Evolutionary conservation across 2,329 filamentous ascomycete species (phyloP), one percentile per base, ranked within the genome.

Genomic region (Trichoderma gracile): DNA sequence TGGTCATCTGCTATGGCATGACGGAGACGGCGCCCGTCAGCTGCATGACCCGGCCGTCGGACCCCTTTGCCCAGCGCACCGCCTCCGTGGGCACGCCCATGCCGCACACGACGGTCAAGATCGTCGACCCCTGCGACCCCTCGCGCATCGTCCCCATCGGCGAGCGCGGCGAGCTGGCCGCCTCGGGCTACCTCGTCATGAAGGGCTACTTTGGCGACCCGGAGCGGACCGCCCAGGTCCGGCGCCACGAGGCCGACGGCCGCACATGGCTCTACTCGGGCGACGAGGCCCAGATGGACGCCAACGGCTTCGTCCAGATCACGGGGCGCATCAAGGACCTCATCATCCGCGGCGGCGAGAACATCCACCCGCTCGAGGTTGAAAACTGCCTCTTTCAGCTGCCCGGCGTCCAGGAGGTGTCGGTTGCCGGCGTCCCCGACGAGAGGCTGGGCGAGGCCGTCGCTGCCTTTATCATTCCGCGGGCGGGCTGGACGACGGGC

Each of bases 1-100:
- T 98, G 23, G 94, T 93, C 0, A 97, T 97, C 68, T 97, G 93
- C 80, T 98, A 97, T 76, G 93, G 93, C 67, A 96, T 96, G 93
- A 97, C 93, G 1, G 93, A 97, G 78, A 97, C 93, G 1, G 84
- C 82, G 55, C 90, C 90, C 46, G 90, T 92, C 71, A 82, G 85
- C 80, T 86, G 85, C 68, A 97, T 97, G 93, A 97, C 93, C 0
- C 81, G 86, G 0, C 93, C 91, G 0, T 78, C 84, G 19, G 93
- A 97, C 73, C 87, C 91, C 0, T 79, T 92, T 3, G 83, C 84
- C 43, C 90, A 90, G 76, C 83, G 93, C 46, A 89, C 92, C 58
- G 82, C 86, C 45, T 89, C 86, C 3, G 92, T 98, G 1, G 95
- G 95, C 3, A 81, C 84, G n/a, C 81, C 90, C 0, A 86, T 98